These are phyloP conservation scores for Thecamonas trahens DNA, from an alignment of 78 protist genomes.

Conservation along the genomic window DNA sequence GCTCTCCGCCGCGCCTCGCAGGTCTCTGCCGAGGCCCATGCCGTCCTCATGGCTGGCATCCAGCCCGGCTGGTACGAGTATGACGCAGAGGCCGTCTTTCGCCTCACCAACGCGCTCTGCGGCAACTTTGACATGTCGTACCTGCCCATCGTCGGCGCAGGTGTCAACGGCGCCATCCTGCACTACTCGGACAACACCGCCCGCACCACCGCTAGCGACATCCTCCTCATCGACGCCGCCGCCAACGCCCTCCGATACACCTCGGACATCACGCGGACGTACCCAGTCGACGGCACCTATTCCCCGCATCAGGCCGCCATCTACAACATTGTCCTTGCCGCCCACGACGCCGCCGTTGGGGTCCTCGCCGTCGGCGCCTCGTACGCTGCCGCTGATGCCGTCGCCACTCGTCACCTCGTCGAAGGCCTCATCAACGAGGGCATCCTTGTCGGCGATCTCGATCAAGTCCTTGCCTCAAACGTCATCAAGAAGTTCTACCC, in stretches of 20 bases:
- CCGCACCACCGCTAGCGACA: constrained; percentile 28
- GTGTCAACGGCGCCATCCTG: constrained; percentile 39
- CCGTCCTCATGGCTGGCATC: too few species aligned
- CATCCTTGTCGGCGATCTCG: too few species aligned
- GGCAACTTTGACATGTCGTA: too few species aligned
- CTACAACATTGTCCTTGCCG: constrained; percentile 56
- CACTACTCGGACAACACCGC: constrained; percentile 46
- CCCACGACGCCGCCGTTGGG: neutral
- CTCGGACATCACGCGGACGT: constrained; percentile 77
- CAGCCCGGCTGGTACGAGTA: too few species aligned
- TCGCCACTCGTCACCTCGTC: too few species aligned
- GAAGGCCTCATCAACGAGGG: too few species aligned
- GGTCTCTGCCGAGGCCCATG: too few species aligned
- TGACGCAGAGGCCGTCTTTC: too few species aligned
- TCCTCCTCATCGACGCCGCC: constrained; percentile 68
- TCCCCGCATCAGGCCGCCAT: constrained; percentile 49
- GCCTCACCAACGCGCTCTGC: too few species aligned
- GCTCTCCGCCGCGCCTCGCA: too few species aligned
- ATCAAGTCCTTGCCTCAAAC: neutral
- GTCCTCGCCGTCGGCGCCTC: too few species aligned
- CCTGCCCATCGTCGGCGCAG: constrained; percentile 53
- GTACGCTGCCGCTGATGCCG: too few species aligned
- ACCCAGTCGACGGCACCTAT: constrained; percentile 71
- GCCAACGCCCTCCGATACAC: constrained; percentile 66
- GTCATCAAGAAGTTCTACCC: constrained; percentile 16